Conservation (phyloP, 495 filamentous ascomycete species). For the Chaetomidium leptoderma region DNA sequence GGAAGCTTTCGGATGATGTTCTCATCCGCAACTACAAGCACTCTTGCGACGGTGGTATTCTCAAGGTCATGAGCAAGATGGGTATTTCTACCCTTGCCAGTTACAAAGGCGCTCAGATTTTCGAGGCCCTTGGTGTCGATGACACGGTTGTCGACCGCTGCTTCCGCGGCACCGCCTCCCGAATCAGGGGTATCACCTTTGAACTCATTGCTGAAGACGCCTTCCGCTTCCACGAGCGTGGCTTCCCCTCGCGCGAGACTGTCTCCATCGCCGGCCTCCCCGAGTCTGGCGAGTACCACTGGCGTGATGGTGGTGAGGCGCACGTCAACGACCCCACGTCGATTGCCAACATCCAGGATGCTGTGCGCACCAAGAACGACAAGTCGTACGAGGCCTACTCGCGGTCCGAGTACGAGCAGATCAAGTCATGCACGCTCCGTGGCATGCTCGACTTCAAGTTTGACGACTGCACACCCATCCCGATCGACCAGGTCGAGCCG, state of each 20-base stretch:
- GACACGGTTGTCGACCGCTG: slow-evolving; percentile 93
- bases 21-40: slow-evolving; percentile 97
- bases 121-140: slow-evolving; percentile 96
- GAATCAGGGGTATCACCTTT: slow-evolving; percentile 94
- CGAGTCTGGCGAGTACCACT: slow-evolving; percentile 98
- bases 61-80: slow-evolving; percentile 99
- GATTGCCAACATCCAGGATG: slow-evolving; percentile 98
- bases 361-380: slow-evolving; percentile 97
- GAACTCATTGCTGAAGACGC: slow-evolving; percentile 95
- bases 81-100: slow-evolving; percentile 97
- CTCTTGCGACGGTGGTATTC: slow-evolving; percentile 93
- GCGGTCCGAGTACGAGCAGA: slow-evolving; percentile 88
- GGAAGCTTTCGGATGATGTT: slow-evolving; percentile 75
- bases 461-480: slow-evolving; percentile 77
- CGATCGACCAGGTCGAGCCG: slow-evolving; percentile 96
- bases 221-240: slow-evolving; percentile 93
- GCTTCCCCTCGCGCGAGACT: slow-evolving; percentile 80
- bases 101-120: slow-evolving; percentile 99
- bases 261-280: slow-evolving; percentile 76
- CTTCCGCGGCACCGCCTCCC: slow-evolving; percentile 92
- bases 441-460: slow-evolving; percentile 98
- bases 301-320: slow-evolving; percentile 97
- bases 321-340: slow-evolving; percentile 94
- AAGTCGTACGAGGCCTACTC: slow-evolving; percentile 99
- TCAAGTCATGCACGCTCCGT: slow-evolving; percentile 95